A percentile compares a stretch with the other conserved stretches of the same genome.
Evolutionary conservation across 306 rosid species (phyloP).

Genomic region (Hippophae rhamnoides): DNA sequence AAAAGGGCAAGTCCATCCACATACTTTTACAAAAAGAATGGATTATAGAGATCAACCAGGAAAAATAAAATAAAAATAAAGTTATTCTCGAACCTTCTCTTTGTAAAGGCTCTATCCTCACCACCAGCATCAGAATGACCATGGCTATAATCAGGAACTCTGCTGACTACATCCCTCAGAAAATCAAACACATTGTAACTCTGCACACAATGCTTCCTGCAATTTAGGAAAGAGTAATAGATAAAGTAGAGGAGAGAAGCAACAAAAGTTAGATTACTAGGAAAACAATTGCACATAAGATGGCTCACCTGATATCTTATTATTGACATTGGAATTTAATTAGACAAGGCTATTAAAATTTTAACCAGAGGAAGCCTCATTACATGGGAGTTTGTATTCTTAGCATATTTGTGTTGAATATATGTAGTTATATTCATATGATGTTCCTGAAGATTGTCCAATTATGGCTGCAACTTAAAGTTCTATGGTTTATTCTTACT

Average conservation of each 20-base stretch:
- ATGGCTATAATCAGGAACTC: slow-evolving; percentile 91
- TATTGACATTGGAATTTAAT: too few relatives aligned
- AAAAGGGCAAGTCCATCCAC: background rate
- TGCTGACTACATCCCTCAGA: slow-evolving; percentile 73
- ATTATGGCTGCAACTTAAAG: too few relatives aligned
- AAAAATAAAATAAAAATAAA: slow-evolving; percentile 2
- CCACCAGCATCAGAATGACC: slow-evolving; percentile 75
- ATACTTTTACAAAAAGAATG: background rate
- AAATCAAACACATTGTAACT: slow-evolving; percentile 91
- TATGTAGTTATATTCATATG: too few relatives aligned
- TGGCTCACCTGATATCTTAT: too few relatives aligned
- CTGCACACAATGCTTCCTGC: slow-evolving; percentile 97
- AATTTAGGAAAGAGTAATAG: slow-evolving; percentile 17
- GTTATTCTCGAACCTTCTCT: slow-evolving; percentile 52
- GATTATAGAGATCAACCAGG: slow-evolving; percentile 2
- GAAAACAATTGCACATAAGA: too few relatives aligned
- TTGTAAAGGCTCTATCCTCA: slow-evolving; percentile 56
- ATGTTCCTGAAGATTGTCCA: too few relatives aligned
- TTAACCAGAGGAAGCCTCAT: too few relatives aligned
- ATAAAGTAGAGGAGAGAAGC: background rate
- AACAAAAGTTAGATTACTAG: too few relatives aligned
- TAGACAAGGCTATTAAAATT: too few relatives aligned
- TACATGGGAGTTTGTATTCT: too few relatives aligned
- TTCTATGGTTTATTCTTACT: too few relatives aligned
- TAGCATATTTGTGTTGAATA: too few relatives aligned